These are phyloP conservation scores for Entoloma clypeatum DNA, from an alignment of 1,284 basidiomycete species.

Conservation along the genomic window DNA sequence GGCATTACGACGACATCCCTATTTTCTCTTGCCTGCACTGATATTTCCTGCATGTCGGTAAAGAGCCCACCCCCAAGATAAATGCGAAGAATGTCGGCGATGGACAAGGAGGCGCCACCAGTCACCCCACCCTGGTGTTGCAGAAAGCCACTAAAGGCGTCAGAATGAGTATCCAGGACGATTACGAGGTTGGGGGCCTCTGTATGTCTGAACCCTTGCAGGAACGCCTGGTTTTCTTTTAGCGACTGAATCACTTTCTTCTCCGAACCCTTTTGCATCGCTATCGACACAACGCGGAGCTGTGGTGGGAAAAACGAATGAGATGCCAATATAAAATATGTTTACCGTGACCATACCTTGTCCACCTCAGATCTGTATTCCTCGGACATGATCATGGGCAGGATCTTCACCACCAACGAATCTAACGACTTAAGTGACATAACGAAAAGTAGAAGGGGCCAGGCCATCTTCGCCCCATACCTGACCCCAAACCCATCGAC, in stretches of 20 bases:
- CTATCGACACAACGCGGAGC: not conserved
- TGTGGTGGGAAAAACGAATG: not conserved
- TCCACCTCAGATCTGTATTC: not conserved
- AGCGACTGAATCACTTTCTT: not conserved
- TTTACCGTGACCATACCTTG: not conserved
- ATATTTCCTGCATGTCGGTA: too few species aligned
- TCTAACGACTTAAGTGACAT: not conserved
- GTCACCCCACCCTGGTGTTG: not conserved
- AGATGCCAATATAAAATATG: not conserved
- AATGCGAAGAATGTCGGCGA: too few species aligned
- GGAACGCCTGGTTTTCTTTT: not conserved
- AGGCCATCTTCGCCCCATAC: not conserved
- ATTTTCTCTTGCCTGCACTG: not conserved
- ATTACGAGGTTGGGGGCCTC: not conserved
- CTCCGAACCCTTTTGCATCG: not conserved
- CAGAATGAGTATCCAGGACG: not conserved
- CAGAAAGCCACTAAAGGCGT: not conserved
- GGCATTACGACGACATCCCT: not conserved
- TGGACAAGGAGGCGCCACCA: not conserved
- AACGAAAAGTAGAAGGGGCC: not conserved
- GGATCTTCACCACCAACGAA: not conserved
- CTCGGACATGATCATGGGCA: not conserved
- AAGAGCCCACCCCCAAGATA: too few species aligned
- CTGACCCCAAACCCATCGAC: not conserved
- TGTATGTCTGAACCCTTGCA: not conserved